Evolutionary conservation across 768 basidiomycete species (phyloP), one percentile per base, ranked within the genome.

Genomic region (Suillus plorans): DNA sequence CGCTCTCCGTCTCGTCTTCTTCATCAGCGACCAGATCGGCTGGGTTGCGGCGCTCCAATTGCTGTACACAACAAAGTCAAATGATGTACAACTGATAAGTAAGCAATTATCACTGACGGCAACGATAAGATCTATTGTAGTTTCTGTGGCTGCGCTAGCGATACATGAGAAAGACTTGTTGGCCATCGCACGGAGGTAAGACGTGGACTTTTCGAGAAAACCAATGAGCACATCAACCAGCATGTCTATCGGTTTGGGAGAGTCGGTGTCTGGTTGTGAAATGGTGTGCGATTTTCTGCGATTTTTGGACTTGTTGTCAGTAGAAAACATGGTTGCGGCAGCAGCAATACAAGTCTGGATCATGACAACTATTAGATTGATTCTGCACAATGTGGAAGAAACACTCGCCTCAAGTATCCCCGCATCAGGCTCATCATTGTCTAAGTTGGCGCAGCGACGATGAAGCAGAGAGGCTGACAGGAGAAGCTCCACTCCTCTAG

Each of bases 221-320:
- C 94, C 94, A 57, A 99, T 92, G 59, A 98, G 86, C n/a, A 85
- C 84, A 72, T 98, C 95, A 41, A 96, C 88, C 47, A 98, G 82
- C 52, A 95, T 77, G 66, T 97, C 95, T 62, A 96, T 86, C 1
- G 95, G 88, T 57, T 85, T 84, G 1, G 84, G 80, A 6, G 78
- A 79, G 62, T 66, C 74, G 4, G 78, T 79, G 62, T 66, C 74
- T 12, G 56, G 37, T 20, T 63, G n/a, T 52, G 78, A 74, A 64
- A 70, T 72, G 45, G 61, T 61, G 57, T 70, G 71, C 47, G 76
- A 73, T 67, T 81, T 81, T 66, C 78, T 80, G 20, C 74, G 67
- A 67, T 84, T 84, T 69, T 82, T 81, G 16, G 74, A 65, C 64
- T 78, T 73, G 66, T 77, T 78, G 47, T 71, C 58, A 69, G 69